Conservation (phyloP, 768 basidiomycete genomes). For the Hydnomerulius pinastri region DNA sequence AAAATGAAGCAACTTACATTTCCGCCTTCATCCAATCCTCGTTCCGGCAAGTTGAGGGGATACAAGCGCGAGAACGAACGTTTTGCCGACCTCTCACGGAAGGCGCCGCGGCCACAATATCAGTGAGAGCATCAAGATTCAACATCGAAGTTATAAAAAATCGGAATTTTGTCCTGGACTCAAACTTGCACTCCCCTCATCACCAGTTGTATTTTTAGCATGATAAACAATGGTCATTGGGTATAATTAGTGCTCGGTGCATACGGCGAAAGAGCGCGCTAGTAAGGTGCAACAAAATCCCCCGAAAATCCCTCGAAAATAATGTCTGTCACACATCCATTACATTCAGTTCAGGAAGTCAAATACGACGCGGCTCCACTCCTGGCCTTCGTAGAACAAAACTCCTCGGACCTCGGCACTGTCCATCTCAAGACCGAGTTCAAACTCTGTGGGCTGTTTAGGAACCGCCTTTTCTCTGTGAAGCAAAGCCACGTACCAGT, state of each 20-base stretch:
- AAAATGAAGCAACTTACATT: conserved; percentile 4
- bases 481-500: conserved; percentile 53
- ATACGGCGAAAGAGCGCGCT: no score
- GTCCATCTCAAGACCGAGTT: conserved; percentile 81
- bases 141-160: no score
- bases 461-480: not conserved
- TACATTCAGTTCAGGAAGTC: conserved; percentile 46
- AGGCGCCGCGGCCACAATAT: not conserved
- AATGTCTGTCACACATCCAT: not conserved
- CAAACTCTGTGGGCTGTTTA: conserved; percentile 58
- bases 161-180: no score
- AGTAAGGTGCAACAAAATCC: not conserved
- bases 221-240: not conserved
- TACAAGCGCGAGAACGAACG: not conserved
- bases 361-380: conserved; percentile 78
- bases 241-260: conserved; percentile 1
- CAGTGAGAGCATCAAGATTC: no score
- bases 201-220: conserved; percentile 1
- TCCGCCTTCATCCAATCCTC: conserved; percentile 2
- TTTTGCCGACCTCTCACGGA: conserved; percentile 11
- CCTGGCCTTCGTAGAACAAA: conserved; percentile 69
- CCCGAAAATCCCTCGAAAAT: not conserved
- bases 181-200: not conserved
- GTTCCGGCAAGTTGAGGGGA: not conserved
- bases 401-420: conserved; percentile 87